phyloP scores from a whole-genome alignment of 495 filamentous ascomycete genomes.

The Glarea lozoyensis region DNA sequence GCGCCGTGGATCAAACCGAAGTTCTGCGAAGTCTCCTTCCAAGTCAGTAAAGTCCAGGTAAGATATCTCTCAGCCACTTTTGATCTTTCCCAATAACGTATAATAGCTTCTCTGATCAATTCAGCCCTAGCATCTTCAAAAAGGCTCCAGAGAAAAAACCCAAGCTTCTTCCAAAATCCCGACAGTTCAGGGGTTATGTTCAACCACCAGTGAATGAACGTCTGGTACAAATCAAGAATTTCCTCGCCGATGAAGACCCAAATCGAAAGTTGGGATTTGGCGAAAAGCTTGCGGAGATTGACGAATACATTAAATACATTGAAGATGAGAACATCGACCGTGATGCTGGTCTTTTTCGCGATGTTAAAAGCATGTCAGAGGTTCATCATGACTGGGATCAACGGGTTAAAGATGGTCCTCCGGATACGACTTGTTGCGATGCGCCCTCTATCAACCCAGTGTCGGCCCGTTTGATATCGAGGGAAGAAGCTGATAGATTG shows the following conservation, averaged over 20 bases:
- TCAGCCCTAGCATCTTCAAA: too few relatives aligned
- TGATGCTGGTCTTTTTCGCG: constrained; percentile 10
- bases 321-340: not conserved
- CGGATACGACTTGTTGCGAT: not conserved
- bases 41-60: too few relatives aligned
- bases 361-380: constrained; percentile 16
- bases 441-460: constrained; percentile 1
- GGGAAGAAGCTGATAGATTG: not conserved
- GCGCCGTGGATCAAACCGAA: too few relatives aligned
- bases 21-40: too few relatives aligned
- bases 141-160: too few relatives aligned
- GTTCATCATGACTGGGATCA: constrained; percentile 15
- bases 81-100: too few relatives aligned
- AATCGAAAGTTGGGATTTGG: constrained; percentile 8
- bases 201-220: constrained; percentile 16
- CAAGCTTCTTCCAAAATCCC: not conserved
- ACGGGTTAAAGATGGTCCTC: not conserved
- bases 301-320: constrained; percentile 10
- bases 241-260: constrained; percentile 20
- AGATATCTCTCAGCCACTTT: too few relatives aligned
- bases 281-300: constrained; percentile 8
- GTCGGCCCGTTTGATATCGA: constrained; percentile 10
- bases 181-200: constrained; percentile 7
- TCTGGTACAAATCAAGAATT: constrained; percentile 10
- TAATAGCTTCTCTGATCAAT: too few relatives aligned